These are phyloP conservation scores for sunflower (Helianthus annuus) DNA, from an alignment of 129 eudicot genomes.

Conservation along the genomic window DNA sequence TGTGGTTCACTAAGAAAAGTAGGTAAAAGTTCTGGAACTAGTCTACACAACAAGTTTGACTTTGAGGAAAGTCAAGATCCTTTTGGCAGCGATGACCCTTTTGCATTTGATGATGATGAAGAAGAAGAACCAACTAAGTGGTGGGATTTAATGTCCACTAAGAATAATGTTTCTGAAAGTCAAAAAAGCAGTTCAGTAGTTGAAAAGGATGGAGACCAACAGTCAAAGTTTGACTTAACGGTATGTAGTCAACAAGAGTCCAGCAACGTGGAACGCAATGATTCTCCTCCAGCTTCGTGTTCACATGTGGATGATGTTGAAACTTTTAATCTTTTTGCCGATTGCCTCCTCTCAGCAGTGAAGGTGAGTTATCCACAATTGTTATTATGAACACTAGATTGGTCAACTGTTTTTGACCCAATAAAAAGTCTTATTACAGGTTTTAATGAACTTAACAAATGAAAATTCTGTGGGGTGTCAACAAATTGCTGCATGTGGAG, in stretches of 20 bases:
- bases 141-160: slow-evolving; percentile 57
- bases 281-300: slow-evolving; percentile 50
- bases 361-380: slow-evolving; percentile 47
- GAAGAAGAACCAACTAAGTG: slow-evolving; percentile 74
- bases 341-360: slow-evolving; percentile 76
- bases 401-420: slow-evolving; percentile 4
- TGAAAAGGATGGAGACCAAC: slow-evolving; percentile 36
- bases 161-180: slow-evolving; percentile 26
- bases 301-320: slow-evolving; percentile 52
- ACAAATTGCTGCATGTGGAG: slow-evolving; percentile 94
- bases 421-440: slow-evolving; percentile 42
- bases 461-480: slow-evolving; percentile 87
- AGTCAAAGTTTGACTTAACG: slow-evolving; percentile 28
- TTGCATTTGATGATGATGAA: slow-evolving; percentile 83
- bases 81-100: slow-evolving; percentile 70
- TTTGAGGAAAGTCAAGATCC: slow-evolving; percentile 74
- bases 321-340: slow-evolving; percentile 60
- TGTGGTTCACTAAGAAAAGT: slow-evolving; percentile 17
- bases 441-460: slow-evolving; percentile 87
- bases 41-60: slow-evolving; percentile 29
- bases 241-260: slow-evolving; percentile 58
- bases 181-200: slow-evolving; percentile 41
- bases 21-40: slow-evolving; percentile 31
- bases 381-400: not conserved
- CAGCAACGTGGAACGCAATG: slow-evolving; percentile 35